These are phyloP conservation scores for Podaxis sp. DNA, from an alignment of 768 basidiomycete species.

Conservation along the genomic window DNA sequence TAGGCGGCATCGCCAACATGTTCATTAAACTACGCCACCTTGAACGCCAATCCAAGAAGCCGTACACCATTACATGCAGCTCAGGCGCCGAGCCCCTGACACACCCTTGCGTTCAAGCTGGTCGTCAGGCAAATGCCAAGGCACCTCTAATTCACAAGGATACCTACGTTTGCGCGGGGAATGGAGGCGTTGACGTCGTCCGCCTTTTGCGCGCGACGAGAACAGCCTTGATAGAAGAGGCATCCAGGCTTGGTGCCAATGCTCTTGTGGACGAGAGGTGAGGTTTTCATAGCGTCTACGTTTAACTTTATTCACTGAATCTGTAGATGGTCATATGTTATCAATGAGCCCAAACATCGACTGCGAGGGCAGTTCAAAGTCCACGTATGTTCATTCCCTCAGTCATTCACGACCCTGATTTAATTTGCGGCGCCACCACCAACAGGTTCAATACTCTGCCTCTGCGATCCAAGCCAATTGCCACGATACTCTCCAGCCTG, in stretches of 20 bases:
- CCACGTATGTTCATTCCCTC: slow-evolving; percentile 41
- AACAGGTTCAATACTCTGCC: slow-evolving; percentile 64
- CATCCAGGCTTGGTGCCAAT: slow-evolving; percentile 51
- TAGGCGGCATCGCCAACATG: slow-evolving; percentile 49
- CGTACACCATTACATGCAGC: slow-evolving; percentile 30
- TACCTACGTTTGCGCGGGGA: slow-evolving; percentile 53
- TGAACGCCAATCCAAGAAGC: slow-evolving; percentile 25
- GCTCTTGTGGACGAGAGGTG: slow-evolving; percentile 71
- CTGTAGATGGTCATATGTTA: slow-evolving; percentile 63
- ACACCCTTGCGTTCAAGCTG: slow-evolving; percentile 33
- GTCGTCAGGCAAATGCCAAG: slow-evolving; percentile 19
- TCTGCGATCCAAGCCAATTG: slow-evolving; percentile 51
- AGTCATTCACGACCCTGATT: slow-evolving; percentile 2
- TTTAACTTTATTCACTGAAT: slow-evolving; percentile 2
- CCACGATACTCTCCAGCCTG: slow-evolving; percentile 60
- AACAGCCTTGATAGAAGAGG: slow-evolving; percentile 47
- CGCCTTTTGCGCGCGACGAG: slow-evolving; percentile 60
- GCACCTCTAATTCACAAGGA: slow-evolving; percentile 36
- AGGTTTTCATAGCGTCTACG: slow-evolving; percentile 26
- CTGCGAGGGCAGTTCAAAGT: slow-evolving; percentile 58
- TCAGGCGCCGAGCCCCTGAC: slow-evolving; percentile 41
- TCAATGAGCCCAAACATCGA: slow-evolving; percentile 51
- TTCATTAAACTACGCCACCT: slow-evolving; percentile 53
- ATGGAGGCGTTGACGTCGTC: slow-evolving; percentile 53
- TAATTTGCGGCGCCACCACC: background rate